Base-by-base conservation (phyloP, 2,329 filamentous ascomycete species). In the Cladophialophora carrionii region DNA sequence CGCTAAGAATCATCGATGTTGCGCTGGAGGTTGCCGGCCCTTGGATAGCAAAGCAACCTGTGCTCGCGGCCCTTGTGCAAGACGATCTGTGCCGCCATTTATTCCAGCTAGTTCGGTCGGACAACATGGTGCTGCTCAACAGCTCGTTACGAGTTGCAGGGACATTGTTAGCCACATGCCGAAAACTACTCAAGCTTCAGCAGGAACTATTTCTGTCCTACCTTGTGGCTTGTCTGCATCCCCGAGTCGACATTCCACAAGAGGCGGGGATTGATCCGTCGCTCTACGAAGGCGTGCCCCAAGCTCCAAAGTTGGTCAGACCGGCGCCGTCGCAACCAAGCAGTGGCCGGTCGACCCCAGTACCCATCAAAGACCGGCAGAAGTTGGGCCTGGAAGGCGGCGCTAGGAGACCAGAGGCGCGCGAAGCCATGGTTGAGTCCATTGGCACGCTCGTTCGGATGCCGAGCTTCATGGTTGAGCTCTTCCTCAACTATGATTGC, bases 401-500 rank as follows among this genome's bases (percentile, higher is more conserved):
- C 8, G 87, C 91, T 41, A 86, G 95, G 68, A 96, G 96, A 75
- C 95, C 95, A 3, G 96, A 99, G 77, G 93, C 95, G 32, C 86
- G 95, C 71, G 95, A 99, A 81, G 93, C 95, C 34, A 99, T 99
- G 95, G 92, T 99, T 4, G 95, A 99, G 79, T 96, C 91, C 72
- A 89, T 99, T 52, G 93, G 94, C 41, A 92, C 94, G 61, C 82
- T 99, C 65, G 91, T 92, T 43, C 86, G 96, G 49, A 96, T 99
- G 82, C 92, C 95, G 0, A 93, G 88, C 49, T 99, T 96, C 74
- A 92, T 98, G 87, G 88, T 90, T 10, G 96, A 99, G 76, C 83
- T 99, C 7, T 99, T 97, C 75, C 88, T 98, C 78, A 99, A 99
- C 77, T 99, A 98, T 75, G 95, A 99, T 77, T 99, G 94, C 74